phyloP scores from a whole-genome alignment of 192 early-diverging fungal genomes.

The Coemansia sp. region DNA sequence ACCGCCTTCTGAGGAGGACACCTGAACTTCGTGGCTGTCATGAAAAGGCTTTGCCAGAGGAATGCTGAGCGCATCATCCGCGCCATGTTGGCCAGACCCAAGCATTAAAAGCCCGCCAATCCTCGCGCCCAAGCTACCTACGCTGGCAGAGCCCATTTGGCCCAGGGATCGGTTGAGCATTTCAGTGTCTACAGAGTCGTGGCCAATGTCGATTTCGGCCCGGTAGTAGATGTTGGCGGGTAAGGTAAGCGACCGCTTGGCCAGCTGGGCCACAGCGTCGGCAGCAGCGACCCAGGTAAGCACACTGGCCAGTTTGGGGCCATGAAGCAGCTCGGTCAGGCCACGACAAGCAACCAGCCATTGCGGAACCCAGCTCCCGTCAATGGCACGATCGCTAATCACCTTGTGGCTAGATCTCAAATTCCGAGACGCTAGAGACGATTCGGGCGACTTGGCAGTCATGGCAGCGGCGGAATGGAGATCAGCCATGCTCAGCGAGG shows the following conservation, averaged over 20 bases:
- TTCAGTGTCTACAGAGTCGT: background rate
- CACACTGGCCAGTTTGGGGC: background rate
- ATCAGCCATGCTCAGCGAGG: conserved; percentile 22
- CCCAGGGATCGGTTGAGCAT: background rate
- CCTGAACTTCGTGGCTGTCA: background rate
- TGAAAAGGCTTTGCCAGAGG: background rate
- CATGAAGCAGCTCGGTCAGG: conserved; percentile 15
- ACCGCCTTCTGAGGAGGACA: background rate
- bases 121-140: conserved; percentile 30
- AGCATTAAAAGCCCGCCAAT: conserved; percentile 42
- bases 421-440: background rate
- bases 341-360: conserved; percentile 28
- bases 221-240: background rate
- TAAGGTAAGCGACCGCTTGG: background rate
- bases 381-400: conserved; percentile 8
- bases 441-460: background rate
- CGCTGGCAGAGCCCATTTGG: background rate
- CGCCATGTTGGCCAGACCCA: background rate
- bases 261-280: background rate
- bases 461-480: conserved; percentile 10
- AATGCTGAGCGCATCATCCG: background rate
- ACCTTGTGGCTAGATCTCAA: background rate
- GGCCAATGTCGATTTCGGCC: background rate
- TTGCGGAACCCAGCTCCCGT: conserved; percentile 23
- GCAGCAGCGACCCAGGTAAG: conserved; percentile 6